A percentile compares a stretch with the other conserved stretches of the same genome.
These are phyloP conservation scores for Kregervanrija fluxuum DNA, from an alignment of 805 yeast genomes.

Conservation along the genomic window DNA sequence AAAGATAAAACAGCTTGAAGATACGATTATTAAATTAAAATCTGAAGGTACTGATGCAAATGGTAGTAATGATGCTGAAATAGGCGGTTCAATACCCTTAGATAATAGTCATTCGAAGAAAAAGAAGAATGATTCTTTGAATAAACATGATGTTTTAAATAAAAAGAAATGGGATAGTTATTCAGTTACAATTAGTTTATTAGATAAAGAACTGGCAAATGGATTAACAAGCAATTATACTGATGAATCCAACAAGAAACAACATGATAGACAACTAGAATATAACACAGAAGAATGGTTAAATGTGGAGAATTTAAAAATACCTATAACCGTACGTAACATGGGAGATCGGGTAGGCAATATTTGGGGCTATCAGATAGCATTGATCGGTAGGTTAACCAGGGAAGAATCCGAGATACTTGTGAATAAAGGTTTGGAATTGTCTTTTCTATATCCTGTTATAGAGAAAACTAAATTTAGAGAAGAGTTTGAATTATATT, in stretches of 20 bases:
- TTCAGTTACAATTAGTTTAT: constrained; percentile 17
- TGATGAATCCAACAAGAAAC: background rate
- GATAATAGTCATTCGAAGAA: background rate
- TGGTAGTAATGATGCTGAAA: background rate
- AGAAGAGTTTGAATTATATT: constrained; percentile 47
- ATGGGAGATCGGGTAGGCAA: constrained; percentile 6
- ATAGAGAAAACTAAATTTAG: constrained; percentile 54
- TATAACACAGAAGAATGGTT: constrained; percentile 27
- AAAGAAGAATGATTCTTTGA: background rate
- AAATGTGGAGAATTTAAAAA: constrained; percentile 14
- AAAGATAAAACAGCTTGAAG: constrained; percentile 22
- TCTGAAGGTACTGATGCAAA: background rate
- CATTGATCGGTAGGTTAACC: constrained; percentile 11
- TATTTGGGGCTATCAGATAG: constrained; percentile 23
- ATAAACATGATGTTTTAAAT: background rate
- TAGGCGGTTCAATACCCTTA: background rate
- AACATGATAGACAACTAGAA: constrained; percentile 16
- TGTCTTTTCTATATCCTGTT: constrained; percentile 35
- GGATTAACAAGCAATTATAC: constrained; percentile 16
- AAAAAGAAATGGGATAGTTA: constrained; percentile 20
- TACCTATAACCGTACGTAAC: too few relatives aligned
- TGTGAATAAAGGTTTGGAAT: constrained; percentile 14
- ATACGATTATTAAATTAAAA: constrained; percentile 12
- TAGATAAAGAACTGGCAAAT: constrained; percentile 19
- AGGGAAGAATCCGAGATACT: constrained; percentile 18